Conservation (phyloP, 23 red algal genomes). For the Gracilariopsis chorda region DNA sequence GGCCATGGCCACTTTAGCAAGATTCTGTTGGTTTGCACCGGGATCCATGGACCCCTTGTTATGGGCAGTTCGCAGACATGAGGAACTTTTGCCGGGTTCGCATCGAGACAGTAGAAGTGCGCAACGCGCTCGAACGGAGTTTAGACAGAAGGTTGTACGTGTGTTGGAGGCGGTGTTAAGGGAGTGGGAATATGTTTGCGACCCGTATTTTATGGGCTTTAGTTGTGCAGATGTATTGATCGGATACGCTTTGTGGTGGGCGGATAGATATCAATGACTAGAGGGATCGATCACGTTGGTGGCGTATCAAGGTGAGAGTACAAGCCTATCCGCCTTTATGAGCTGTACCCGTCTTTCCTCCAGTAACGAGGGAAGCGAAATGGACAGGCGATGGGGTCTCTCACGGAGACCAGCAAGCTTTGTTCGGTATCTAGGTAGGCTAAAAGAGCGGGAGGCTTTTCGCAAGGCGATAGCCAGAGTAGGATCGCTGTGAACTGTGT, state of each 20-base stretch:
- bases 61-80: constrained; percentile 20
- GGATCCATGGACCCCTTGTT: constrained; percentile 34
- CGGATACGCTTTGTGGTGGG: constrained; percentile 2
- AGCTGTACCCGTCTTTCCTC: not conserved
- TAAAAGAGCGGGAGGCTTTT: too few relatives aligned
- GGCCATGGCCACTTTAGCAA: not conserved
- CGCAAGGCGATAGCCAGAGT: too few relatives aligned
- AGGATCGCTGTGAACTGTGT: too few relatives aligned
- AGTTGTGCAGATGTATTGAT: constrained; percentile 29
- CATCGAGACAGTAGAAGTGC: not conserved
- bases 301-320: too few relatives aligned
- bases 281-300: not conserved
- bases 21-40: not conserved
- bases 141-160: constrained; percentile 10
- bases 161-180: not conserved
- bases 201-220: not conserved
- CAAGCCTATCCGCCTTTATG: not conserved
- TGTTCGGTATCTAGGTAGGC: not conserved
- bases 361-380: not conserved
- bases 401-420: not conserved
- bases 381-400: not conserved
- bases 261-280: not conserved
- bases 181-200: not conserved
- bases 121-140: not conserved
- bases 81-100: not conserved